phyloP scores from a whole-genome alignment of 164 flowering plant species.

The Tetrastigma voinierianum region DNA sequence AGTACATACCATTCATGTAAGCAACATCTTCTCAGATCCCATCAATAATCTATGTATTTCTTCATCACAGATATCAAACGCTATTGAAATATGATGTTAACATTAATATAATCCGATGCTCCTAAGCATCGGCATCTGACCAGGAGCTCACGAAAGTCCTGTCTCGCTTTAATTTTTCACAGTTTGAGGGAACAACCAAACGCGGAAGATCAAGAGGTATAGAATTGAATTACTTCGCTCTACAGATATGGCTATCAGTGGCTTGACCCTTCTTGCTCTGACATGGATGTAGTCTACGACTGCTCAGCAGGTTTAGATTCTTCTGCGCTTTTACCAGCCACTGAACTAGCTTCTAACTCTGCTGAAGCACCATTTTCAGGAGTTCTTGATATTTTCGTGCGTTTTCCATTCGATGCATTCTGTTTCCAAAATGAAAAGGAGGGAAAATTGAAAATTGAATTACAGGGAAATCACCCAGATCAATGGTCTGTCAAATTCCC shows the following conservation, averaged over 20 bases:
- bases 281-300: constrained; percentile 86
- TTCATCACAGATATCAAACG: neutral
- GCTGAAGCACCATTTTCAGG: constrained; percentile 43
- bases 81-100: neutral
- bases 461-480: neutral
- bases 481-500: neutral
- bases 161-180: neutral
- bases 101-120: too few relatives aligned
- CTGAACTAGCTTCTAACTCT: constrained; percentile 62
- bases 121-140: neutral
- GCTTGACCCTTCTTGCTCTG: constrained; percentile 99
- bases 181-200: neutral
- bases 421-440: constrained; percentile 18
- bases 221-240: constrained; percentile 68
- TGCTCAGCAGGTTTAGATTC: constrained; percentile 55
- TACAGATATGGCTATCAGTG: constrained; percentile 96
- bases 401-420: constrained; percentile 50
- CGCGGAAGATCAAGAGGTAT: neutral
- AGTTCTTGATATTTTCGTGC: constrained; percentile 39
- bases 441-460: neutral
- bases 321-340: constrained; percentile 38
- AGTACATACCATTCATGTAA: constrained; percentile 3
- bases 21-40: neutral
- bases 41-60: neutral
- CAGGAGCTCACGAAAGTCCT: neutral